These are phyloP conservation scores for Fusarium anthophilum DNA, from an alignment of 2,329 filamentous ascomycete genomes.

Conservation along the genomic window DNA sequence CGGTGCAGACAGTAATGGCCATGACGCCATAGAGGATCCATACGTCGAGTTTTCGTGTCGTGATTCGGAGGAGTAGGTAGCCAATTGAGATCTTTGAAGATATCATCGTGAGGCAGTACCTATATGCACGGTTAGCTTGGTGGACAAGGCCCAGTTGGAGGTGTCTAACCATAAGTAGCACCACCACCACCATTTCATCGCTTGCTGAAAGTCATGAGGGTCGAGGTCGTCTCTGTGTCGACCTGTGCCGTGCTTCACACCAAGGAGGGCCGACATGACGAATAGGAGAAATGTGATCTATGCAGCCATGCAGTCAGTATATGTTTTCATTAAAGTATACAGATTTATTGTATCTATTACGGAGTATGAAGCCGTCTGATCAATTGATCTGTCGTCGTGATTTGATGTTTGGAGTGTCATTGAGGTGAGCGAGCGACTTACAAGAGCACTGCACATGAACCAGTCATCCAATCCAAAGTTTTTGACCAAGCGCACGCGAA, in stretches of 20 bases:
- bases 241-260: constrained; percentile 54
- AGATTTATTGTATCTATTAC: background rate
- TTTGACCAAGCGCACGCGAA: constrained; percentile 48
- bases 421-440: constrained; percentile 14
- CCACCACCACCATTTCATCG: constrained; percentile 52
- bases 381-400: background rate
- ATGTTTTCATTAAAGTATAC: background rate
- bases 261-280: constrained; percentile 46
- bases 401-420: background rate
- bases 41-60: constrained; percentile 46
- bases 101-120: constrained; percentile 50
- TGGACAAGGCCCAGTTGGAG: no score
- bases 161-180: constrained; percentile 45
- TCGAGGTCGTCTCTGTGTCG: constrained; percentile 48
- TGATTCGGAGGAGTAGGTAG: constrained; percentile 54
- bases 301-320: background rate
- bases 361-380: background rate
- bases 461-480: constrained; percentile 53
- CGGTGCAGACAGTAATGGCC: constrained; percentile 48
- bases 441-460: constrained; percentile 50
- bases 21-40: constrained; percentile 51
- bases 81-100: constrained; percentile 55
- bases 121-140: background rate
- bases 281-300: constrained; percentile 51
- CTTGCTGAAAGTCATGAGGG: constrained; percentile 38